A percentile compares a stretch with the other conserved stretches of the same genome.
phyloP scores from a whole-genome alignment of 1,284 basidiomycete genomes.

The Tilletia indica region DNA sequence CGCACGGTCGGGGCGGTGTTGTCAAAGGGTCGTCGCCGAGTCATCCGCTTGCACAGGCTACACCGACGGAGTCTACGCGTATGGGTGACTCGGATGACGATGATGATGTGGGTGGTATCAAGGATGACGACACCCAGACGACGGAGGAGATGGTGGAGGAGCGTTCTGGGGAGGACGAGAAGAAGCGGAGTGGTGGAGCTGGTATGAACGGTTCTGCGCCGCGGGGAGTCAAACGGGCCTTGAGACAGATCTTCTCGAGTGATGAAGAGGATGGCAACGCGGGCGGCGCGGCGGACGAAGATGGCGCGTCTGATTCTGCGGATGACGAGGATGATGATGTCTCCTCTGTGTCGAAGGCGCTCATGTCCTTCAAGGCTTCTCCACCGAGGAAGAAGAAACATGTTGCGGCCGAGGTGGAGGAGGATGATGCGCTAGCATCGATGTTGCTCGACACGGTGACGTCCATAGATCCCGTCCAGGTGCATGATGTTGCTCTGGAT shows the following conservation, averaged over 20 bases:
- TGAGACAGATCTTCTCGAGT: slow-evolving; percentile 9
- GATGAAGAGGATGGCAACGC: background rate
- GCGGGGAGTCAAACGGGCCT: background rate
- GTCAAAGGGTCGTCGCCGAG: background rate
- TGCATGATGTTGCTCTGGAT: background rate
- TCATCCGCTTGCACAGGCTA: background rate
- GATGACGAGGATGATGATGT: slow-evolving; percentile 6
- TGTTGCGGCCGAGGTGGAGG: background rate
- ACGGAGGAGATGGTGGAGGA: slow-evolving; percentile 14
- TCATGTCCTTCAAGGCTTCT: background rate
- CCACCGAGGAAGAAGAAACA: slow-evolving; percentile 17
- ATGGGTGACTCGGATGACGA: slow-evolving; percentile 11
- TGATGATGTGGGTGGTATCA: slow-evolving; percentile 11
- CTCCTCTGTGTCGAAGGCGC: background rate
- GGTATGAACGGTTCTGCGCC: background rate
- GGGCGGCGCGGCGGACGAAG: background rate
- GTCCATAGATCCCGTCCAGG: background rate
- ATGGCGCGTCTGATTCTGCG: background rate
- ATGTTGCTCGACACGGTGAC: slow-evolving; percentile 13
- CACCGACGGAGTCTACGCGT: slow-evolving; percentile 4
- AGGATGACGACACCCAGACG: slow-evolving; percentile 24
- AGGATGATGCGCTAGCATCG: background rate
- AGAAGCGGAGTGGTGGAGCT: background rate
- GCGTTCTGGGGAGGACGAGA: background rate
- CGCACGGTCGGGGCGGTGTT: slow-evolving; percentile 7